These are phyloP conservation scores for Rugosomyces carneus DNA, from an alignment of 1,284 basidiomycete species.

Conservation along the genomic window DNA sequence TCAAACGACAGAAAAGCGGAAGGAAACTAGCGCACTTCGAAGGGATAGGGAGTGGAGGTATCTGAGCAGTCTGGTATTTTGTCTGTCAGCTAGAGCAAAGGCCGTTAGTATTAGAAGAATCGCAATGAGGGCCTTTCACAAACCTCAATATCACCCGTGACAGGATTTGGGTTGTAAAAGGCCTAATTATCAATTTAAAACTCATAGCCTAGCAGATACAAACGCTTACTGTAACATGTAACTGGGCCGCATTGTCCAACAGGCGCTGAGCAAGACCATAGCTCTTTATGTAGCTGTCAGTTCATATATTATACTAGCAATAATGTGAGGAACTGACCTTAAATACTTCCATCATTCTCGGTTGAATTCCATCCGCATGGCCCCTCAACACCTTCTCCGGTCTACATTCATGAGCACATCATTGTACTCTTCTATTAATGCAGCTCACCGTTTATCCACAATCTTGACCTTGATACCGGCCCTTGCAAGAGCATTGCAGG, in stretches of 20 bases:
- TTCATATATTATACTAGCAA: not conserved
- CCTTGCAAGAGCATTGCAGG: constrained; percentile 53
- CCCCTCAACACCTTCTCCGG: constrained; percentile 55
- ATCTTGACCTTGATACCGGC: constrained; percentile 60
- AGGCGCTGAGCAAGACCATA: constrained; percentile 67
- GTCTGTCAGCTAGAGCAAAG: constrained; percentile 44
- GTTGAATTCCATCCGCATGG: constrained; percentile 77
- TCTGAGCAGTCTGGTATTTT: constrained; percentile 53
- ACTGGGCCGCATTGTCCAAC: constrained; percentile 58
- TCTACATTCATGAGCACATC: constrained; percentile 28
- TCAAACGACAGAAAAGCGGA: not conserved
- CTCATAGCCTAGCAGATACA: not conserved
- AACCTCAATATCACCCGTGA: constrained; percentile 55
- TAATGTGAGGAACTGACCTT: constrained; percentile 40
- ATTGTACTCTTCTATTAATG: not conserved
- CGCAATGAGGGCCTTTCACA: constrained; percentile 4
- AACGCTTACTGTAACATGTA: constrained; percentile 55
- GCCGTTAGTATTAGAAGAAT: not conserved
- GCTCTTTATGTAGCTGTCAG: constrained; percentile 39
- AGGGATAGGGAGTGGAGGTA: constrained; percentile 57
- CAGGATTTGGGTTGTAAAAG: constrained; percentile 61
- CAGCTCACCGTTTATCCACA: constrained; percentile 56
- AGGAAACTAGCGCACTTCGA: constrained; percentile 39
- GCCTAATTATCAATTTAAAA: constrained; percentile 34
- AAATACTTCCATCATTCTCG: constrained; percentile 71